Evolutionary conservation across 192 early-diverging fungal species (phyloP), one percentile per base, ranked within the genome.

Genomic region (Chytriomyces confervae): DNA sequence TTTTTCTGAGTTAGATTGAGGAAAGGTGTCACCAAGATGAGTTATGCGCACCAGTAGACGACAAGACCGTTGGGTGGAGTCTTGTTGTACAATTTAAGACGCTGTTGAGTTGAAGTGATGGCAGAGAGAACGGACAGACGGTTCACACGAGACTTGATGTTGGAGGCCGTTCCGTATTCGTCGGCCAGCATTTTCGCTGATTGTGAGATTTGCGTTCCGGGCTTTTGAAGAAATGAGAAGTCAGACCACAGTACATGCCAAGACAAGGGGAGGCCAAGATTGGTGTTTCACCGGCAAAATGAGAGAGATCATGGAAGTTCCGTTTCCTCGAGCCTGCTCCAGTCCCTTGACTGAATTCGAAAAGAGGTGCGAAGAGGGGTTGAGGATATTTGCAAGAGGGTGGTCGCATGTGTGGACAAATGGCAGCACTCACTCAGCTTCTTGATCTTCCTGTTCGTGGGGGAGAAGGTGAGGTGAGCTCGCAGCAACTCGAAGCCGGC

Each of bases 111-210:
- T 60, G 98, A 99, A 23, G 96, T 96, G 79, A 99, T 99, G 78
- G 98, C 98, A 43, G 93, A 89, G 63, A 99, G 85, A 11, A 99
- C 98, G 46, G 98, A 99, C 62, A 96, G 89, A 68, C 97, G 89
- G 89, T 99, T 99, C 46, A 99, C 98, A 71, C 98, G 94, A 66
- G 95, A 97, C 86, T 99, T 99, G 87, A 99, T 99, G 92, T 99
- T 99, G 78, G 96, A 97, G 16, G 98, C 98, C 23, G 98, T 97
- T 69, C 98, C 98, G 82, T 97, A 95, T 91, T 99, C 98, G 82
- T 95, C 96, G 45, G 96, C 94, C 86, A 98, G 91, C 98, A 96
- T 97, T 78, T 92, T 93, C 57, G 90, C 90, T 13, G 92, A 91
- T 78, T 89, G 92, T 2, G 96, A 89, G 78, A 99, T 94, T 82